Conservation (phyloP, 495 filamentous ascomycete species). For the Aspergillus ostianus region DNA sequence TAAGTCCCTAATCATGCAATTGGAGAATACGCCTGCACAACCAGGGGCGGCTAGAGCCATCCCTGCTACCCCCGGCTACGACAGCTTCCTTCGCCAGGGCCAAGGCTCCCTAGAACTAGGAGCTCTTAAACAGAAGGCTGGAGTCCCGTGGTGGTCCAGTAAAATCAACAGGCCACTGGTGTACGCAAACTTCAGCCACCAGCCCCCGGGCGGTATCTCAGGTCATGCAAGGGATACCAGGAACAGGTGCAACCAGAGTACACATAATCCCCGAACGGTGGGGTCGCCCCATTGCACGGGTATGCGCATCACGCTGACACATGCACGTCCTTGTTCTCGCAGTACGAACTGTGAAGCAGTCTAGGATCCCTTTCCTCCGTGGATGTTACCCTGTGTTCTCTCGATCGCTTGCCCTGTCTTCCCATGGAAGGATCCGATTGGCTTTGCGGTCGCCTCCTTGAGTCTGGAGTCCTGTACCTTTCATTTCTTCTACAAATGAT, state of each 20-base stretch:
- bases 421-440: background rate
- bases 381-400: background rate
- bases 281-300: background rate
- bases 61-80: background rate
- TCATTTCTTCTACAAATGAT: background rate
- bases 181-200: background rate
- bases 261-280: slow-evolving; percentile 12
- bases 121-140: background rate
- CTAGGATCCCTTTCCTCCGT: background rate
- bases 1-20: background rate
- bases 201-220: slow-evolving; percentile 6
- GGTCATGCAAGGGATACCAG: slow-evolving; percentile 26
- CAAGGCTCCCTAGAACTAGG: background rate
- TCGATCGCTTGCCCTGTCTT: background rate
- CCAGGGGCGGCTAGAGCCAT: background rate
- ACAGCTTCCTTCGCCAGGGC: background rate
- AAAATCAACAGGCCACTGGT: background rate
- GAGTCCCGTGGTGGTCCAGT: background rate
- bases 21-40: background rate
- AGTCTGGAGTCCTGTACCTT: background rate
- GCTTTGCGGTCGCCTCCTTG: background rate
- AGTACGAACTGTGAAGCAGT: background rate
- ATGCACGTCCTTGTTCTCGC: background rate
- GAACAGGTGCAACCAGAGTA: slow-evolving; percentile 14
- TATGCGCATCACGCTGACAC: slow-evolving; percentile 1